Base-by-base conservation (phyloP, 306 rosid species). In the Vigna reflexopilosa region DNA sequence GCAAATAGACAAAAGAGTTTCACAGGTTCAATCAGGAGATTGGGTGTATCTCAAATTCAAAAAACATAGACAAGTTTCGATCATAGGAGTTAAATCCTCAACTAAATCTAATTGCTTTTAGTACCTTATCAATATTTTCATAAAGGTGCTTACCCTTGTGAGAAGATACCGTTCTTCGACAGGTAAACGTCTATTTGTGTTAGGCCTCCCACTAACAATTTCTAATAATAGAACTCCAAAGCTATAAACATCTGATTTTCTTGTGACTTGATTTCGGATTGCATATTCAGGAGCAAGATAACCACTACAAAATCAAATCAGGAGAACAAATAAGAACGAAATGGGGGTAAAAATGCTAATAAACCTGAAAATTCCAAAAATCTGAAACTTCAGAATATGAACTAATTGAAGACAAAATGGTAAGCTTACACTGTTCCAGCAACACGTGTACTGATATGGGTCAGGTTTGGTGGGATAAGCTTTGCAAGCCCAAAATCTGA, bases 401-500 rank as follows among this genome's bases (percentile, higher is more conserved):
- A 34, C 19, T 28, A 65, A 26, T 44, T 8, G 19, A 82, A 69
- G 12, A 26, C 30, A 44, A 14, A 56, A 40, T 40, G 15, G 32
- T 47, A 24, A 81, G 82, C 98, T 85, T 81, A 91, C 97, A 34
- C 78, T 56, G 97, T 93, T 79, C 97, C 97, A 68, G 98, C 98
- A 36, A 93, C 93, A 28, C 79, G 87, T 5, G 98, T 93, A 77
- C 91, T 93, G 38, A 93, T 73, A 83, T 93, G 98, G 42, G 97
- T 93, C 69, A 85, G 12, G 80, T 88, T 79, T 65, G 89, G 83
- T 6, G 91, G 77, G 38, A 93, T 87, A 32, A 93, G 83, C 86
- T 87, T 93, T 68, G 98, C 98, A 50, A 93, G 97, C 59, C 98
- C 98, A 76, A 93, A 93, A 86, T 93, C 96, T 51, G 97, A 87